Percentiles rank a stretch among this genome's conserved stretches.
phyloP scores from a whole-genome alignment of 2,329 filamentous ascomycete species.

The Aspergillus fischeri region DNA sequence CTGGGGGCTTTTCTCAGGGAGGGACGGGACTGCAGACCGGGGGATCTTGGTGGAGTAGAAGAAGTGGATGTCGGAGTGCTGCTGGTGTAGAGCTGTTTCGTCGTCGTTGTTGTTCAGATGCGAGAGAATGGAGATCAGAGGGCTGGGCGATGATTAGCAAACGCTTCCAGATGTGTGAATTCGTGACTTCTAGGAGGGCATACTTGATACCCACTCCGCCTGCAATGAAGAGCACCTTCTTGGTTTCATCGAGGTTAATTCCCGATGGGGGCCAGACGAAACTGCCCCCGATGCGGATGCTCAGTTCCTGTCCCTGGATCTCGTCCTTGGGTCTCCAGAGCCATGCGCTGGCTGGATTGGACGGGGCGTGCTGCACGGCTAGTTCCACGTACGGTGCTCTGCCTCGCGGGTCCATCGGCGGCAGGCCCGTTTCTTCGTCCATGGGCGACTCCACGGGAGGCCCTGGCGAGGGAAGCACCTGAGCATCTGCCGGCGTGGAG shows the following conservation, averaged over 20 bases:
- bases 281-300: slow-evolving; percentile 71
- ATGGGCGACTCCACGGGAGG: slow-evolving; percentile 12
- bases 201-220: slow-evolving; percentile 80
- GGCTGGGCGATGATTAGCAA: slow-evolving; percentile 41
- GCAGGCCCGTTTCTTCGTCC: slow-evolving; percentile 16
- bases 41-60: slow-evolving; percentile 58
- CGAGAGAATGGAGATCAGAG: slow-evolving; percentile 69
- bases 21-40: slow-evolving; percentile 2
- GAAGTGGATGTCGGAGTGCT: slow-evolving; percentile 50
- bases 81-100: slow-evolving; percentile 25
- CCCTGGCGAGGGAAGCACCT: slow-evolving; percentile 26
- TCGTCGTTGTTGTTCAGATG: slow-evolving; percentile 48
- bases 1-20: slow-evolving; percentile 6
- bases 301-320: slow-evolving; percentile 57
- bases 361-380: slow-evolving; percentile 67
- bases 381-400: slow-evolving; percentile 63
- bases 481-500: slow-evolving; percentile 61
- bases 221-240: slow-evolving; percentile 68
- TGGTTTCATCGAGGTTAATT: slow-evolving; percentile 43
- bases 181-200: slow-evolving; percentile 15
- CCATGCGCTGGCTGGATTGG: slow-evolving; percentile 71
- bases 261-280: slow-evolving; percentile 68
- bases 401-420: slow-evolving; percentile 21
- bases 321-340: slow-evolving; percentile 59
- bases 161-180: neutral